Evolutionary conservation across 2,329 filamentous ascomycete genomes (phyloP), one percentile per base, ranked within the genome.

Genomic region (Ceratocystis papillata): DNA sequence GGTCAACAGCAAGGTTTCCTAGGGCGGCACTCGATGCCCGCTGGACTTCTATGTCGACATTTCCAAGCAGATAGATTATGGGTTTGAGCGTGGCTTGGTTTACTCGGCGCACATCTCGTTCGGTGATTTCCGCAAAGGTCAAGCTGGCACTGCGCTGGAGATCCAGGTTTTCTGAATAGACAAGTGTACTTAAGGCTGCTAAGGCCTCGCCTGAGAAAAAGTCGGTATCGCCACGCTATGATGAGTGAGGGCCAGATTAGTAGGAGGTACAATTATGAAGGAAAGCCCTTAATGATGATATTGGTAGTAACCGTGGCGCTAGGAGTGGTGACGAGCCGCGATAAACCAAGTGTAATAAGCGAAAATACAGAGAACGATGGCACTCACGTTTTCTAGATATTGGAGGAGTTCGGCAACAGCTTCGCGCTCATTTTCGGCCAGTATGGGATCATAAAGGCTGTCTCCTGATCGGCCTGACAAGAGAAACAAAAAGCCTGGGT

Each of bases 141-240:
- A 99, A 83, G 76, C 93, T 97, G 64, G 94, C 94, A 78, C 94
- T 97, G 70, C 94, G 85, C 79, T 99, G 94, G 64, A 99, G 82
- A 75, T 99, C 94, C 75, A 99, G 92, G 78, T 99, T 99, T 77
- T 97, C 92, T 67, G 94, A 99, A 76, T 96, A 99, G 67, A 99
- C 94, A 30, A 99, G 83, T 12, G 93, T 99, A 77, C 90, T 96
- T 67, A 99, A 80, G 59, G 94, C 93, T 77, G 89, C 88, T 67
- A 99, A 85, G 59, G 94, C 94, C 74, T 96, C 92, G 77, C 94
- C 94, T 46, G 89, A 87, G 78, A 99, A 99, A 84, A 99, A 99
- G 77, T 99, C 93, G 72, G 92, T 97, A 76, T 99, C 94, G 74
- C 87, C 88, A 74, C 94, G 88, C 94, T 96, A 75, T 68, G 68